Evolutionary conservation across 257 asterid genomes (phyloP).

Genomic region (Osmanthus fragrans): DNA sequence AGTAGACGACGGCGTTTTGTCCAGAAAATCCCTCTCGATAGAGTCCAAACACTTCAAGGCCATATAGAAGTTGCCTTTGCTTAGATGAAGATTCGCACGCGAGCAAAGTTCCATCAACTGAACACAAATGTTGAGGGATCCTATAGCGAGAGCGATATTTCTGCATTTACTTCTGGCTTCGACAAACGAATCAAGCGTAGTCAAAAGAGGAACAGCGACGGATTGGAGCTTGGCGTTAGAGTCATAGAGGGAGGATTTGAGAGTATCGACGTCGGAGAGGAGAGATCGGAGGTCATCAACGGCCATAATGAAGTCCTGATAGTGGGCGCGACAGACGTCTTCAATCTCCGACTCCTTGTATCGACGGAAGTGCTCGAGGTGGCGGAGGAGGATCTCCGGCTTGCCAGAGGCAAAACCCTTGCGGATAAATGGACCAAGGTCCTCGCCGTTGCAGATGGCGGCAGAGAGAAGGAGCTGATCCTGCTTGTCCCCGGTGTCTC

Average conservation of each 20-base stretch:
- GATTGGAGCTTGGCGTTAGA: slow-evolving; percentile 78
- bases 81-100: slow-evolving; percentile 67
- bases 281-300: slow-evolving; percentile 97
- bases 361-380: slow-evolving; percentile 74
- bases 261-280: slow-evolving; percentile 90
- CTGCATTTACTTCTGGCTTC: slow-evolving; percentile 68
- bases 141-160: slow-evolving; percentile 68
- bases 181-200: slow-evolving; percentile 71
- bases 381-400: slow-evolving; percentile 79
- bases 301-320: slow-evolving; percentile 92
- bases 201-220: slow-evolving; percentile 81
- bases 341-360: slow-evolving; percentile 94
- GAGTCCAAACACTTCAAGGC: slow-evolving; percentile 85
- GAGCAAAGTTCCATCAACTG: slow-evolving; percentile 73
- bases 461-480: slow-evolving; percentile 86
- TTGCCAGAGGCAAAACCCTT: slow-evolving; percentile 83
- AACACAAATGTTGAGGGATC: slow-evolving; percentile 61
- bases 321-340: slow-evolving; percentile 92
- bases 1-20: slow-evolving; percentile 62
- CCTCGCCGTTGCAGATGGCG: slow-evolving; percentile 94
- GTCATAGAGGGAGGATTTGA: slow-evolving; percentile 69
- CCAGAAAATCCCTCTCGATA: slow-evolving; percentile 57
- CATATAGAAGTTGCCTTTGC: slow-evolving; percentile 68
- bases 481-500: slow-evolving; percentile 80
- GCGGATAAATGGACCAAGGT: slow-evolving; percentile 83